phyloP scores from a whole-genome alignment of 179 eudicot genomes.

The Silene vulgaris region DNA sequence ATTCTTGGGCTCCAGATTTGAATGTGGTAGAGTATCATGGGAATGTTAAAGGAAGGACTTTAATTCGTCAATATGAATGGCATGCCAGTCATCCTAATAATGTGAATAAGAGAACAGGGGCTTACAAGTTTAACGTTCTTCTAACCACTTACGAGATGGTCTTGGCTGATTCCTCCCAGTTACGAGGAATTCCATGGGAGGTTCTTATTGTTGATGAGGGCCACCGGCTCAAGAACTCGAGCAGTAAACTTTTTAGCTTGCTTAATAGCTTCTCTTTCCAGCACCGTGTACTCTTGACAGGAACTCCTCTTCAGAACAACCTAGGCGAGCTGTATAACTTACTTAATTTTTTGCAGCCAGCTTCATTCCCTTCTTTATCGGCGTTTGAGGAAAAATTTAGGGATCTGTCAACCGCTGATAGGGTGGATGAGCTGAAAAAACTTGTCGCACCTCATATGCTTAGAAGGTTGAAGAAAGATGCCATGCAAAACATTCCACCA shows the following conservation, averaged over 20 bases:
- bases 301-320: constrained; percentile 98
- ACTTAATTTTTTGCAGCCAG: constrained; percentile 88
- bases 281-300: constrained; percentile 90
- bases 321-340: constrained; percentile 89
- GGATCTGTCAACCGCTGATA: constrained; percentile 82
- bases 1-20: constrained; percentile 82
- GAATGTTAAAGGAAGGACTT: constrained; percentile 63
- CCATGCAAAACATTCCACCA: constrained; percentile 97
- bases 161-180: constrained; percentile 72
- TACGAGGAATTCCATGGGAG: constrained; percentile 94
- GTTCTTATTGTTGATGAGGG: constrained; percentile 98
- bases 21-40: constrained; percentile 98
- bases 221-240: constrained; percentile 82
- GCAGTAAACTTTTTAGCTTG: constrained; percentile 85
- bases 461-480: constrained; percentile 91
- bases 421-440: constrained; percentile 91
- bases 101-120: constrained; percentile 42
- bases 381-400: constrained; percentile 86
- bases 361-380: constrained; percentile 80
- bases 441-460: constrained; percentile 99
- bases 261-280: constrained; percentile 86
- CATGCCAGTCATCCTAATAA: constrained; percentile 50
- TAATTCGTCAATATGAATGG: constrained; percentile 91
- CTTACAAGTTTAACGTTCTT: constrained; percentile 85
- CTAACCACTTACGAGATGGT: constrained; percentile 97